Evolutionary conservation across 345 rosid species (phyloP).

Genomic region (Litchi chinensis): DNA sequence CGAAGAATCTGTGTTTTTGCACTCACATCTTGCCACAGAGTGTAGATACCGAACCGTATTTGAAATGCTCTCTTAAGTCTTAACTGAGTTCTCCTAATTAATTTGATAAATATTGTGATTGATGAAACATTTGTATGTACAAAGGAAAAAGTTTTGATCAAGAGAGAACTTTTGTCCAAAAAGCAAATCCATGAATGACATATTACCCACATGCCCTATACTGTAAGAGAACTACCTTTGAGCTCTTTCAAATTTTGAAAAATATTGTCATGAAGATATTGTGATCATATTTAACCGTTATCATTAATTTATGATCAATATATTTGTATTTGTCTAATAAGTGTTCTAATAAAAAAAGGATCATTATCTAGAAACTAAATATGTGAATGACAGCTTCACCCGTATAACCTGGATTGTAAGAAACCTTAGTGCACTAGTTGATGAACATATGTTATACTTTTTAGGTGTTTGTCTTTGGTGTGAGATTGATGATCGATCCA

Average conservation of each 20-base stretch:
- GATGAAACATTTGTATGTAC: too few species aligned
- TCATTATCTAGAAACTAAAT: not conserved
- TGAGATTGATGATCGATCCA: slow-evolving; percentile 30
- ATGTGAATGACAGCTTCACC: not conserved
- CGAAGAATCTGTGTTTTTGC: slow-evolving; percentile 15
- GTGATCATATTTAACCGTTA: not conserved
- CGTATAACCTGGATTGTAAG: not conserved
- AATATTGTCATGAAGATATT: too few species aligned
- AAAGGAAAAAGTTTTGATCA: not conserved
- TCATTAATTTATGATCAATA: not conserved
- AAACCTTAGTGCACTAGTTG: slow-evolving; percentile 17
- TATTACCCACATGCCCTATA: not conserved
- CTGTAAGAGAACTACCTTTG: not conserved
- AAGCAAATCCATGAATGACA: not conserved
- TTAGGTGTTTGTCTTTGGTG: slow-evolving; percentile 44
- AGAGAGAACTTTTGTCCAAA: too few species aligned
- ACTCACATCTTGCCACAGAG: not conserved
- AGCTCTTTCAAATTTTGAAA: too few species aligned
- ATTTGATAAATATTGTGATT: too few species aligned
- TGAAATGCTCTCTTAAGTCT: too few species aligned
- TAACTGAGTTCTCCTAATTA: not conserved
- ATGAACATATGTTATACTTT: slow-evolving; percentile 1
- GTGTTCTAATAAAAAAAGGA: too few species aligned
- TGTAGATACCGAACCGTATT: not conserved
- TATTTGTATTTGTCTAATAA: not conserved